Base-by-base conservation (phyloP, 345 rosid genomes). In the Arabis alpina region DNA sequence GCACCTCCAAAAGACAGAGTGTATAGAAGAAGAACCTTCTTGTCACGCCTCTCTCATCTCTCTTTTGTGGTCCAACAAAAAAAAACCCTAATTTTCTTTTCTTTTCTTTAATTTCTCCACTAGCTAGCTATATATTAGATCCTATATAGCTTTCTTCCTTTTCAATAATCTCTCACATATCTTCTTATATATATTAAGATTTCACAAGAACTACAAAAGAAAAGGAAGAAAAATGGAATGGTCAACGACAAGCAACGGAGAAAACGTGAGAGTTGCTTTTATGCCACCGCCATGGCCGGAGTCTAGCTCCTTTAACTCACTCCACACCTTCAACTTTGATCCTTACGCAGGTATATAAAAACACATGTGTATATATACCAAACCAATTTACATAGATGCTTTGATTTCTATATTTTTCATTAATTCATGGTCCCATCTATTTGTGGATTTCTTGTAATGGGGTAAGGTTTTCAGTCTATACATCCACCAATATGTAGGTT, bases 301-400 rank as follows among this genome's bases (percentile, higher is more conserved):
- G 12, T 60, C 54, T 66, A 76, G 32, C 70, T 78, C 96, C 64
- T 80, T 84, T 70, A 82, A 81, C 86, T 82, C 86, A 36, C 85
- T 87, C 66, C 86, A 83, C 77, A 78, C 75, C 88, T 84, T 75
- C 68, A 80, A 54, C 81, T 78, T 60, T 74, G 91, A 84, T 73
- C 89, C 81, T 53, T 82, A 71, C 73, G 81, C 86, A 79, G 95
- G 98, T 93, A 78, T 52, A 25, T 60, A 3, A 19, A 44, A 27
- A 30, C n/a, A 39, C 7, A 52, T 43, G n/a, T 37, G 19, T 13
- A 24, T 57, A 37, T n/a, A 10, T 50, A 50, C 36, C 28, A 24
- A 44, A 19, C 24, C n/a, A 32, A 43, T 28, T 34, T 54, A 53
- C 32, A 28, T 39, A 61, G 13, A 57, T 30, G 28, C 43, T 27